A percentile compares a stretch with the other conserved stretches of the same genome.
phyloP scores from a whole-genome alignment of 345 rosid genomes.

The Salix koriyanagi region DNA sequence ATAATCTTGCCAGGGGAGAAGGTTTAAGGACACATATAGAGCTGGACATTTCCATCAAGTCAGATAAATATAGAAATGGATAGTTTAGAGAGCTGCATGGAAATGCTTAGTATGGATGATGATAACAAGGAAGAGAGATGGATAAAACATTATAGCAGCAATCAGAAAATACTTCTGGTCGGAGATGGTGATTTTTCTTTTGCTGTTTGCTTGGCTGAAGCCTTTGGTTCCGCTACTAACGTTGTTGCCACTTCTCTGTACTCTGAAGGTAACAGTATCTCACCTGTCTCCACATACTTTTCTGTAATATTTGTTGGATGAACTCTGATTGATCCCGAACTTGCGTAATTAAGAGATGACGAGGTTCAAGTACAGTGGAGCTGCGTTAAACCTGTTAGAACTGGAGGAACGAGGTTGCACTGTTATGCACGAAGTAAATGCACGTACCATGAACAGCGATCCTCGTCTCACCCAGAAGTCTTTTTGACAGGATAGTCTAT shows the following conservation, averaged over 20 bases:
- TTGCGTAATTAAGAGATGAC: too few species aligned
- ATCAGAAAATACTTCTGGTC: slow-evolving; percentile 40
- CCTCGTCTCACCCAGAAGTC: not conserved
- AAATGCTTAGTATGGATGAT: not conserved
- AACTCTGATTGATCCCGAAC: too few species aligned
- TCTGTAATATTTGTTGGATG: too few species aligned
- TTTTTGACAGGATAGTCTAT: slow-evolving; percentile 35
- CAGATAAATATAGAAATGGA: not conserved
- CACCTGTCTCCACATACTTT: too few species aligned
- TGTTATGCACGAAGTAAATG: slow-evolving; percentile 29
- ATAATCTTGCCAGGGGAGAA: too few species aligned
- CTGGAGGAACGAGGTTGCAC: slow-evolving; percentile 29
- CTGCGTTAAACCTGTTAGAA: slow-evolving; percentile 13
- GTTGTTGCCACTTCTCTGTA: slow-evolving; percentile 48
- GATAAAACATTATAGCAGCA: slow-evolving; percentile 35
- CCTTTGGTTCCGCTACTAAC: slow-evolving; percentile 47
- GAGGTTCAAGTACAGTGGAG: too few species aligned
- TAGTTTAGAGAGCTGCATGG: not conserved
- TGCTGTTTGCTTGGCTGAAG: slow-evolving; percentile 40
- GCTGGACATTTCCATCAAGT: too few species aligned
- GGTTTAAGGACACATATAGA: too few species aligned
- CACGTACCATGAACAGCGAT: slow-evolving; percentile 18
- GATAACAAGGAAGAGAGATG: slow-evolving; percentile 17
- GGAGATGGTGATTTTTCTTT: slow-evolving; percentile 66
- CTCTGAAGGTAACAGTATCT: slow-evolving; percentile 18